Conservation (phyloP, 2,329 filamentous ascomycete species). For the Ophiostoma himal-ulmi region DNA sequence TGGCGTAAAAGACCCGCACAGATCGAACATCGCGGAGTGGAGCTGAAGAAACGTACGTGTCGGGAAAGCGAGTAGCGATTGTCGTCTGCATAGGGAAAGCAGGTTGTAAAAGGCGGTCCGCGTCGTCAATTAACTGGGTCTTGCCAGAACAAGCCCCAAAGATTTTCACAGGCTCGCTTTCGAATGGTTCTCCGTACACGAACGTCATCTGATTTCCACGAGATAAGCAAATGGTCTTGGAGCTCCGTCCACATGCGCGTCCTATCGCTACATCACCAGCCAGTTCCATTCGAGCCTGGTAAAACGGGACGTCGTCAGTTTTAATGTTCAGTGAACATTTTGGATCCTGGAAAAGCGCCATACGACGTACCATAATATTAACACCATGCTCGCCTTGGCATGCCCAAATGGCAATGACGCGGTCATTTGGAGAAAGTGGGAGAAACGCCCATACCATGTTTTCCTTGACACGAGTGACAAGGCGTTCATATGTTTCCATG, state of each 20-base stretch:
- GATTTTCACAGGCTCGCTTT: not conserved
- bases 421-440: not conserved
- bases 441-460: not conserved
- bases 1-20: not conserved
- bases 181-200: not conserved
- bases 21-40: not conserved
- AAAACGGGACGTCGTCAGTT: constrained; percentile 3
- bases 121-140: not conserved
- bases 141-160: not conserved
- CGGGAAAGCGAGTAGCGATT: not conserved
- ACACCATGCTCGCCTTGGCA: not conserved
- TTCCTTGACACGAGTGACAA: not conserved
- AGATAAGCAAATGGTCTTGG: constrained; percentile 1
- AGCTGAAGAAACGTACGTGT: not conserved
- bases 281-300: constrained; percentile 16
- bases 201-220: constrained; percentile 6
- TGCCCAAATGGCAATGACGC: constrained; percentile 13
- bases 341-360: not conserved
- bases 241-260: not conserved
- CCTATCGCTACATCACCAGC: constrained; percentile 16
- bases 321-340: not conserved
- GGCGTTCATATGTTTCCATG: not conserved
- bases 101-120: not conserved
- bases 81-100: not conserved
- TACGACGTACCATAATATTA: constrained; percentile 11